A percentile compares a stretch with the other conserved stretches of the same genome.
phyloP scores from a whole-genome alignment of 2,329 filamentous ascomycete species.

The Chaetomium sp. region DNA sequence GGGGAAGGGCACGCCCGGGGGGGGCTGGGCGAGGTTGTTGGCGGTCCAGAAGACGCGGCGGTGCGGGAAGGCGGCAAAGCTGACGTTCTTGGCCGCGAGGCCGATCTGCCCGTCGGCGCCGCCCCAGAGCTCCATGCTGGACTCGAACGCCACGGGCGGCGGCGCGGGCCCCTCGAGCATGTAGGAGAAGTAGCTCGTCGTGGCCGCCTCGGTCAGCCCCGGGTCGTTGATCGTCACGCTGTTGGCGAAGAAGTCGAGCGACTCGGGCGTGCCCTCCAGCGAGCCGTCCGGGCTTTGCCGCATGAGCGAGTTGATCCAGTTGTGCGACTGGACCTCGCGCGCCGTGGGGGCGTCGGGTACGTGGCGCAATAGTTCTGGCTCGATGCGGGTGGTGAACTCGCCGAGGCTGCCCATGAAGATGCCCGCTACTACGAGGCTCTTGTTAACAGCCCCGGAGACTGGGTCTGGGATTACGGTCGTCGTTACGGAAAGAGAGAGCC shows the following conservation, averaged over 20 bases:
- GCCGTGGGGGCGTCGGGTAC: neutral
- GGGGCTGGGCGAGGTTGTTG: neutral
- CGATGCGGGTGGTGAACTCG: neutral
- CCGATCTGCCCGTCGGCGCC: slow-evolving; percentile 12
- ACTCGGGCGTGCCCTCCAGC: neutral
- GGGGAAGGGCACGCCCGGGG: neutral
- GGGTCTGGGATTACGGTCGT: neutral
- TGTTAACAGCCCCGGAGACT: neutral
- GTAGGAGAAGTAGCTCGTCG: slow-evolving; percentile 1
- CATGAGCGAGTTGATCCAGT: neutral
- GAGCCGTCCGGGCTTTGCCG: slow-evolving; percentile 4
- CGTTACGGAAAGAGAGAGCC: neutral
- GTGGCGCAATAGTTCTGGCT: neutral
- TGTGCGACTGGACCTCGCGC: neutral
- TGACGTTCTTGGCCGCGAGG: neutral
- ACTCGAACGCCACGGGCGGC: neutral
- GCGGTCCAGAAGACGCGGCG: slow-evolving; percentile 8
- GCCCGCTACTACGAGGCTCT: neutral
- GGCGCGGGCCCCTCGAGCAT: neutral
- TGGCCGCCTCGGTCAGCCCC: neutral
- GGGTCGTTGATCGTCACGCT: slow-evolving; percentile 9
- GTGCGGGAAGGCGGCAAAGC: slow-evolving; percentile 3
- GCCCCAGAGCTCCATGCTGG: slow-evolving; percentile 12
- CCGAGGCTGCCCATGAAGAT: neutral
- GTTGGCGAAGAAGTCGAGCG: slow-evolving; percentile 5